These are phyloP conservation scores for Penicillium brasilianum DNA, from an alignment of 2,329 filamentous ascomycete genomes.

Conservation along the genomic window DNA sequence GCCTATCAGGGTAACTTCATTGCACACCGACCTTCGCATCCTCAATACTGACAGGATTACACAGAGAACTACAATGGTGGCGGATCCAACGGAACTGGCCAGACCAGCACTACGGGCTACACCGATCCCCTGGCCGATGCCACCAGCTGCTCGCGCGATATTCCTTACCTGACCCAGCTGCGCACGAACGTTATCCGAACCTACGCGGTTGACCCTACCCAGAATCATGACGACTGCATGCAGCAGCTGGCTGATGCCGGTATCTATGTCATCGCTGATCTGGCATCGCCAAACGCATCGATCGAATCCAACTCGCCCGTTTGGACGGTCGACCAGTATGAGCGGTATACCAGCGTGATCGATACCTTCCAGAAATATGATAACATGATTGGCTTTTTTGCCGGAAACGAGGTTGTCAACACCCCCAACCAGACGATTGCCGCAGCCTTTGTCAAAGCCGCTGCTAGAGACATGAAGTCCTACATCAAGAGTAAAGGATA, in stretches of 20 bases:
- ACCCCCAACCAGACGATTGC: constrained; percentile 83
- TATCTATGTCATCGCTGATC: constrained; percentile 94
- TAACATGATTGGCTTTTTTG: constrained; percentile 97
- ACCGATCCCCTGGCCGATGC: constrained; percentile 80
- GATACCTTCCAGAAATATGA: constrained; percentile 80
- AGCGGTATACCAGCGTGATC: constrained; percentile 81
- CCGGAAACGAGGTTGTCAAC: constrained; percentile 97
- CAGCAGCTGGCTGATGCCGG: constrained; percentile 76
- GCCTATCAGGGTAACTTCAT: constrained; percentile 73
- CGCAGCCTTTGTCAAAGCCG: constrained; percentile 95
- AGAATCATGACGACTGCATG: constrained; percentile 86
- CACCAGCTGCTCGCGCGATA: constrained; percentile 77
- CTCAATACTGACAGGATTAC: neutral
- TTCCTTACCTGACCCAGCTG: constrained; percentile 78
- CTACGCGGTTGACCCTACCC: constrained; percentile 83
- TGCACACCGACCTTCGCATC: neutral
- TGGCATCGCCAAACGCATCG: constrained; percentile 78
- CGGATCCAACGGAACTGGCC: constrained; percentile 59
- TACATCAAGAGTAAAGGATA: constrained; percentile 84
- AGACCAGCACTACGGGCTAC: constrained; percentile 62
- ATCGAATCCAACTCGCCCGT: constrained; percentile 80
- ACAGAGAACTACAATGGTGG: constrained; percentile 7
- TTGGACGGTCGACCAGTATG: constrained; percentile 80
- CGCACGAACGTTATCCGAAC: constrained; percentile 93
- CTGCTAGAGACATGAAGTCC: constrained; percentile 91